Evolutionary conservation across 2,329 filamentous ascomycete genomes (phyloP), one percentile per base, ranked within the genome.

Genomic region (Trichoderma sp.): DNA sequence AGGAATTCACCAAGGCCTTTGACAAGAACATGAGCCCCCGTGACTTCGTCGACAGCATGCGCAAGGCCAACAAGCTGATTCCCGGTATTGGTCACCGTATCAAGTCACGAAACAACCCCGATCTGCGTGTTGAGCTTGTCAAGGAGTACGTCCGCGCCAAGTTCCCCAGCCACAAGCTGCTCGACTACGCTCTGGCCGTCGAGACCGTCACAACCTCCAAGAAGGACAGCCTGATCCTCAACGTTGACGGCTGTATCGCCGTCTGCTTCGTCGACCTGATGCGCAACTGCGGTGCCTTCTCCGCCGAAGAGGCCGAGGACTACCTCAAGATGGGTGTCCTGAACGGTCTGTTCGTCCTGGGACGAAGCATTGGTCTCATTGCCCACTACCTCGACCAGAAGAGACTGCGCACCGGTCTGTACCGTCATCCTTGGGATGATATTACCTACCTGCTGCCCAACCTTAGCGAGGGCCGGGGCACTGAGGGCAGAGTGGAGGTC

Each of bases 11-110:
- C 82, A 94, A 94, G 84, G 96, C 96, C 70, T 97, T 95, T 77
- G 96, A 99, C 88, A 97, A 97, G 90, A 94, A 94, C 78, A 91
- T 98, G 75, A 96, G 92, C 86, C 96, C 96, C 71, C 94, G 96
- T 88, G 96, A 99, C 84, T 99, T 99, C 77, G 96, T 99, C 74
- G 96, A 99, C 86, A 92, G 87, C 76, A 98, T 98, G 95, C 91
- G 96, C 83, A 99, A 98, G 88, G 93, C 96, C 85, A 99, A 99
- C 91, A 99, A 98, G 89, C 94, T 99, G 77, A 98, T 99, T 77
- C 96, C 96, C 73, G 96, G 96, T 87, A 99, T 99, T 77, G 96
- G 96, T 76, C 96, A 99, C 89, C 93, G 94, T 84, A 93, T 99
- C 88, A 99, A 99, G 90, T 99, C 96, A 75, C 92, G 96, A 78